Conservation (phyloP, 2,329 filamentous ascomycete species). For the Fragosphaeria purpurea region DNA sequence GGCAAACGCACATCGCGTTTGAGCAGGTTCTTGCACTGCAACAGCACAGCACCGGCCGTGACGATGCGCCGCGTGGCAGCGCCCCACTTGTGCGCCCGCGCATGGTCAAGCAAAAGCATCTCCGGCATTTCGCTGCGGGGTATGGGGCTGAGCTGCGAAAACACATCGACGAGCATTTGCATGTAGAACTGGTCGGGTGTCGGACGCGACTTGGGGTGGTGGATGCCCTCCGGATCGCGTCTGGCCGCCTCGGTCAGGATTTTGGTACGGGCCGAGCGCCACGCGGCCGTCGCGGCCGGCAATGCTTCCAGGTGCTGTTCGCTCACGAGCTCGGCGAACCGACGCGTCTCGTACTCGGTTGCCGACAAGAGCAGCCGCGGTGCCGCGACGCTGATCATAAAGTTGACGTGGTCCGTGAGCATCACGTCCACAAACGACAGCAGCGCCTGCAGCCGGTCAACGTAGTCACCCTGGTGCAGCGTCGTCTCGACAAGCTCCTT, state of each 20-base stretch:
- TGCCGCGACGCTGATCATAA: slow-evolving; percentile 61
- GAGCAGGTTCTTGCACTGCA: slow-evolving; percentile 74
- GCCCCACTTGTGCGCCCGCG: slow-evolving; percentile 50
- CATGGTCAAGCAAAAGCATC: slow-evolving; percentile 59
- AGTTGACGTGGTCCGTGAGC: slow-evolving; percentile 75
- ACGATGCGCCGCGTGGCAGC: slow-evolving; percentile 54
- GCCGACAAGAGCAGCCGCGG: slow-evolving; percentile 63
- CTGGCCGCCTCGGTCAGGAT: slow-evolving; percentile 55
- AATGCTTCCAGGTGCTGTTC: slow-evolving; percentile 32
- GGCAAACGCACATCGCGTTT: slow-evolving; percentile 69
- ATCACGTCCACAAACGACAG: slow-evolving; percentile 68
- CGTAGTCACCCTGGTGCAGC: slow-evolving; percentile 51
- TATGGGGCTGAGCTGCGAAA: slow-evolving; percentile 51
- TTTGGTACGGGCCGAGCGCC: slow-evolving; percentile 54
- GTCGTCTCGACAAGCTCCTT: slow-evolving; percentile 56
- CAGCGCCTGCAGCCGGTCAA: slow-evolving; percentile 66
- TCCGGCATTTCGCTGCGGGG: slow-evolving; percentile 52
- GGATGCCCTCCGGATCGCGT: slow-evolving; percentile 59
- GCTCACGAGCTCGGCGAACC: slow-evolving; percentile 54
- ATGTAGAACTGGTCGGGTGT: slow-evolving; percentile 63
- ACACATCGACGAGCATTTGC: slow-evolving; percentile 64
- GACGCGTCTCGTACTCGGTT: slow-evolving; percentile 62
- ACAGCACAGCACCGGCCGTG: slow-evolving; percentile 61
- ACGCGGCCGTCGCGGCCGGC: slow-evolving; percentile 52
- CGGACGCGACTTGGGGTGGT: slow-evolving; percentile 51